These are phyloP conservation scores for Lasiosphaeria ovina DNA, from an alignment of 495 filamentous ascomycete genomes.

Conservation along the genomic window DNA sequence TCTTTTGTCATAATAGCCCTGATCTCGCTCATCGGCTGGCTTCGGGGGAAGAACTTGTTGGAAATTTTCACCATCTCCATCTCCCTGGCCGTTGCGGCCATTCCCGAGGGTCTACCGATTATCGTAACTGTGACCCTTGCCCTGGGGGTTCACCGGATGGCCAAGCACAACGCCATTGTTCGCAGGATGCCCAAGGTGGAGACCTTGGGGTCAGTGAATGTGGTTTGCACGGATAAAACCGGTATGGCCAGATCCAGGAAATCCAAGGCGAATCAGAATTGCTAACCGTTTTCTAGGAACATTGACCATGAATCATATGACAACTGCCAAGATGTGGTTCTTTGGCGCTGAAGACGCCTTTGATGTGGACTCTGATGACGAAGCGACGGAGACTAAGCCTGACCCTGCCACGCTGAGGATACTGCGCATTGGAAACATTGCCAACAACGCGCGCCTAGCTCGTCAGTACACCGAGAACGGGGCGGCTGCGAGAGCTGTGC, in stretches of 20 bases:
- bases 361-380: slow-evolving; percentile 69
- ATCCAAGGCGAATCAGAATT: background rate
- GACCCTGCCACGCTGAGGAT: slow-evolving; percentile 74
- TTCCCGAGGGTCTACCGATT: slow-evolving; percentile 94
- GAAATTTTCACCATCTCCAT: slow-evolving; percentile 99
- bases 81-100: slow-evolving; percentile 92
- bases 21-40: slow-evolving; percentile 83
- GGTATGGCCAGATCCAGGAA: slow-evolving; percentile 37
- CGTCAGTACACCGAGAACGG: slow-evolving; percentile 54
- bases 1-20: slow-evolving; percentile 93
- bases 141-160: slow-evolving; percentile 92
- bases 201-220: slow-evolving; percentile 95
- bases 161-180: slow-evolving; percentile 88
- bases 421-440: slow-evolving; percentile 88
- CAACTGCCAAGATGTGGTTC: slow-evolving; percentile 94
- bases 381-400: slow-evolving; percentile 56
- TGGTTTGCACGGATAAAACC: slow-evolving; percentile 98
- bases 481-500: slow-evolving; percentile 67
- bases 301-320: slow-evolving; percentile 96
- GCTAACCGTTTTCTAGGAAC: slow-evolving; percentile 55
- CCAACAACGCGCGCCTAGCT: slow-evolving; percentile 87
- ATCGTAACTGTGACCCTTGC: slow-evolving; percentile 97
- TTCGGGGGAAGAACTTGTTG: slow-evolving; percentile 83
- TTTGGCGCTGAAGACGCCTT: slow-evolving; percentile 70
- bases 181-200: slow-evolving; percentile 94